Conservation (phyloP, 768 basidiomycete species). For the Agrocybe chaxingu region DNA sequence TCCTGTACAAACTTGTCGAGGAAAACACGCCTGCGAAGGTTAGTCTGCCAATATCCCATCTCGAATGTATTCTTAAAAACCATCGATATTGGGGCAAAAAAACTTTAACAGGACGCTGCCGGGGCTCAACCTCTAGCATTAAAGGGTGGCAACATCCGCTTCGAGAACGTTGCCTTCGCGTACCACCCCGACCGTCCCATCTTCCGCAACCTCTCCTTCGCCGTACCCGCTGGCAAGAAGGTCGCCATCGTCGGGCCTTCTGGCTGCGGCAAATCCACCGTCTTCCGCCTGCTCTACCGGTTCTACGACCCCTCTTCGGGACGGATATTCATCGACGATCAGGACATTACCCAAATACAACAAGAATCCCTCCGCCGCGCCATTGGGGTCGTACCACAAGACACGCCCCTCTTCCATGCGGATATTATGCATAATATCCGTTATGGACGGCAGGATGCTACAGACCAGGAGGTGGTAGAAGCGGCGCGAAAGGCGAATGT, state of each 20-base stretch:
- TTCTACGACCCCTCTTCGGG: constrained; percentile 89
- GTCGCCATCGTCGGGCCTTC: constrained; percentile 96
- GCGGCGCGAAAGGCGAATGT: constrained; percentile 88
- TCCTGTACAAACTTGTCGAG: constrained; percentile 84
- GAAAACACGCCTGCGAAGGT: constrained; percentile 74
- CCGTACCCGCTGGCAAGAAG: constrained; percentile 93
- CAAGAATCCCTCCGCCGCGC: constrained; percentile 66
- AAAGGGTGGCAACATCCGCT: constrained; percentile 83
- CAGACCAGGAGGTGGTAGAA: constrained; percentile 83
- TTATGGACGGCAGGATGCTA: constrained; percentile 86
- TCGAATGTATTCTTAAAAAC: not conserved
- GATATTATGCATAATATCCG: constrained; percentile 94
- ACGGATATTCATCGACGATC: constrained; percentile 82
- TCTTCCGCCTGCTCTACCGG: constrained; percentile 89
- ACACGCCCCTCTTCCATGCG: constrained; percentile 96
- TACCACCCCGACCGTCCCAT: constrained; percentile 94
- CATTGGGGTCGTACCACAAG: constrained; percentile 96
- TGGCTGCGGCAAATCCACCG: constrained; percentile 96
- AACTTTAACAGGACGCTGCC: constrained; percentile 54
- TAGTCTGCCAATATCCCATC: constrained; percentile 10
- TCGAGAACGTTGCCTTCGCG: constrained; percentile 88
- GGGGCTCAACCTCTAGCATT: constrained; percentile 66
- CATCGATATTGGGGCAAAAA: not conserved
- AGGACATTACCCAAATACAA: constrained; percentile 75
- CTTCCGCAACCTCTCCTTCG: constrained; percentile 84